Base-by-base conservation (phyloP, 176 grass and related monocot genomes). In the Microstegium vimineum region DNA sequence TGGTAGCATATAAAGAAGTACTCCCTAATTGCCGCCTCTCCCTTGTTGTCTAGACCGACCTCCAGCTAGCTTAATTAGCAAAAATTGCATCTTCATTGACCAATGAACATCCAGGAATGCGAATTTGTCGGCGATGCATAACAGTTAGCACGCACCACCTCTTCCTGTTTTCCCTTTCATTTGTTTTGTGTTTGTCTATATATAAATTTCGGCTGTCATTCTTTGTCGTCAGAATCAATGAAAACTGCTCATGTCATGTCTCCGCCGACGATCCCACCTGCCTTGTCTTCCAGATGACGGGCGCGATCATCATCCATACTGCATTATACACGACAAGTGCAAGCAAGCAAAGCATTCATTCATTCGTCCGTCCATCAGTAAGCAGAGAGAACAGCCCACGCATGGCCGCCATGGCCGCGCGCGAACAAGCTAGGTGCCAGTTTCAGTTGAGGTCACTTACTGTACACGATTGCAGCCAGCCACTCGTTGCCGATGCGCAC, bases 401-500 rank as follows among this genome's bases (percentile, higher is more conserved):
- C 46, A 49, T 52, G 6, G 18, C 51, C 2, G 51, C 49, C 51
- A 56, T 56, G 52, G 22, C 54, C 3, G 54, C 56, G 56, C 3
- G 54, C 56, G 56, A 59, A 0, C n/a, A 59, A 59, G 56, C n/a
- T n/a, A n/a, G 38, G 40, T 11, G 73, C 9, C 28, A 34, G 20
- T 26, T 26, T 23, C 4, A 31, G 69, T 13, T 6, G 0, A 25
- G 34, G 5, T 69, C 10, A 84, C 94, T 89, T 87, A 95, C 96
- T 81, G 70, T 99, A 99, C 20, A 85, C 89, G 83, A 99, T 59
- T 12, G 87, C 87, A 26, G 96, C 96, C 15, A 95, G 85, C 93
- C 93, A 99, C 59, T 94, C 89, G 86, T 99, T 99, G 31, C 37
- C 91, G 37, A 96, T 34, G 40, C 97, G 88, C 22, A 99, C 97